Evolutionary conservation across 2,329 filamentous ascomycete genomes (phyloP).

Genomic region (Didymella sp.): DNA sequence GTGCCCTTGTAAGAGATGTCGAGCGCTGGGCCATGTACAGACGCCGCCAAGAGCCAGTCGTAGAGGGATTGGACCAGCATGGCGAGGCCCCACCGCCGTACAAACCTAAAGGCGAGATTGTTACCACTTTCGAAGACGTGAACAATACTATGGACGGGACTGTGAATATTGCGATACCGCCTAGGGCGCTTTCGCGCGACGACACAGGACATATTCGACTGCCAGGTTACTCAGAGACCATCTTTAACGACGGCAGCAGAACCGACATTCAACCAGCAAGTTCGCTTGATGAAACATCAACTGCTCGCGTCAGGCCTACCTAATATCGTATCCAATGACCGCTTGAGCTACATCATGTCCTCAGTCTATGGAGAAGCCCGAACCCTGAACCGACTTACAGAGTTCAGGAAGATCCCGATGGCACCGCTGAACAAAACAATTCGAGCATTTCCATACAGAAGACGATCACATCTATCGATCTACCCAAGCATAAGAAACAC

Average conservation of each 20-base stretch:
- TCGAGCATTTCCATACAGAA: not conserved
- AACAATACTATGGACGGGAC: slow-evolving; percentile 1
- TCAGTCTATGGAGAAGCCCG: not conserved
- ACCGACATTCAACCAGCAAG: not conserved
- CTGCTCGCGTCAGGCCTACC: not conserved
- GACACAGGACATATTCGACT: slow-evolving; percentile 41
- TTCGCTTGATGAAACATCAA: not conserved
- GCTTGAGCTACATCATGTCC: not conserved
- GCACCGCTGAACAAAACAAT: not conserved
- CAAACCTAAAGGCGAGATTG: slow-evolving; percentile 43
- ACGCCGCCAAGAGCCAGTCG: slow-evolving; percentile 34
- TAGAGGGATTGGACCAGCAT: slow-evolving; percentile 68
- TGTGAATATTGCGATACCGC: slow-evolving; percentile 42
- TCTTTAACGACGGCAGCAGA: not conserved
- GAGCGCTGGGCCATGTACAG: slow-evolving; percentile 44
- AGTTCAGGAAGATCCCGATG: not conserved
- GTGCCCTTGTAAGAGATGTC: slow-evolving; percentile 47
- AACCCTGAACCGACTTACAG: not conserved
- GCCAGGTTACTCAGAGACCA: slow-evolving; percentile 50
- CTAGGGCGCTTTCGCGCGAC: slow-evolving; percentile 50
- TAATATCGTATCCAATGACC: not conserved
- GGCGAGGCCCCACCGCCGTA: slow-evolving; percentile 73
- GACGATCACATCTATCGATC: not conserved
- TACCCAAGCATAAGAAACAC: not conserved
- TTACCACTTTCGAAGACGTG: slow-evolving; percentile 18